Conservation (phyloP, 495 filamentous ascomycete species). For the Penicillium longicatenatum region DNA sequence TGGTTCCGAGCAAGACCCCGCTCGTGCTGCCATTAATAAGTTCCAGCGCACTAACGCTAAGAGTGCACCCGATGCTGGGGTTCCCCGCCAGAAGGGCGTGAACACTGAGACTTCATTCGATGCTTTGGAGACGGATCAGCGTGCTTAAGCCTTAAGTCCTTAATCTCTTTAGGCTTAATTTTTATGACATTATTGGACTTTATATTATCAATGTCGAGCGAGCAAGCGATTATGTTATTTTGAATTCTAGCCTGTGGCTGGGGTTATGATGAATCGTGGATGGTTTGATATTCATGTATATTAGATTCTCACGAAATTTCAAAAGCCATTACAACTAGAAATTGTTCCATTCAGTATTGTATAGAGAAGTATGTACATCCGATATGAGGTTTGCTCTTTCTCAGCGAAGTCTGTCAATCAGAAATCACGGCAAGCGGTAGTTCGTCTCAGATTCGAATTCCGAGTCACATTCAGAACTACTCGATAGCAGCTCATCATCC, state of each 20-base stretch:
- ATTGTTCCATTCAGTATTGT: background rate
- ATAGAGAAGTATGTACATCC: background rate
- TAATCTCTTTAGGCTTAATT: too few relatives aligned
- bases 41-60: slow-evolving; percentile 45
- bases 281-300: slow-evolving; percentile 20
- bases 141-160: slow-evolving; percentile 23
- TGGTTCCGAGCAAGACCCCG: slow-evolving; percentile 62
- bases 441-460: slow-evolving; percentile 15
- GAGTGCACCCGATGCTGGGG: slow-evolving; percentile 39
- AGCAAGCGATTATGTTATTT: slow-evolving; percentile 22
- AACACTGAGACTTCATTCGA: slow-evolving; percentile 45
- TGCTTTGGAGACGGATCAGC: slow-evolving; percentile 47
- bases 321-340: background rate
- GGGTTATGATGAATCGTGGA: slow-evolving; percentile 11
- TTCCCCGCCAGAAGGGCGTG: slow-evolving; percentile 43
- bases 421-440: slow-evolving; percentile 17
- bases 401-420: too few relatives aligned
- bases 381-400: background rate
- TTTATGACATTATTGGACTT: too few relatives aligned
- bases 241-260: slow-evolving; percentile 8
- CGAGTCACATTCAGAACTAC: slow-evolving; percentile 8
- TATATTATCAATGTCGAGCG: slow-evolving; percentile 14
- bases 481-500: background rate
- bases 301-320: slow-evolving; percentile 12
- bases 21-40: slow-evolving; percentile 52